Evolutionary conservation across 208 protist species (phyloP).

Genomic region (Crithidia bombi): DNA sequence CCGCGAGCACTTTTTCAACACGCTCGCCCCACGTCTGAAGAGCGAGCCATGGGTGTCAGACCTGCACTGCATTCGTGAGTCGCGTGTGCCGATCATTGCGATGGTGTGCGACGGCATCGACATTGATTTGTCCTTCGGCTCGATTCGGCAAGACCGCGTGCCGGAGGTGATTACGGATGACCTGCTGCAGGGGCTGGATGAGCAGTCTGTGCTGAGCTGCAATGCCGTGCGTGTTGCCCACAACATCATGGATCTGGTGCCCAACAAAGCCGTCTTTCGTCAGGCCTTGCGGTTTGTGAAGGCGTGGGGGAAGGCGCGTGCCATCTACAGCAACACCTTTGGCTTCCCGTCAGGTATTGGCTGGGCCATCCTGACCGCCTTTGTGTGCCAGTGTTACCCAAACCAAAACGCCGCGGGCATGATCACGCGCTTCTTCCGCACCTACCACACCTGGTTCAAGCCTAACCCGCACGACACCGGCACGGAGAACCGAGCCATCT

Average conservation of each 20-base stretch:
- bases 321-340: slow-evolving; percentile 97
- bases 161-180: slow-evolving; percentile 94
- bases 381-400: slow-evolving; percentile 98
- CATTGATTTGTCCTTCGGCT: slow-evolving; percentile 97
- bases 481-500: slow-evolving; percentile 87
- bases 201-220: slow-evolving; percentile 93
- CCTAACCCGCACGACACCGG: slow-evolving; percentile 85
- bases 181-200: slow-evolving; percentile 93
- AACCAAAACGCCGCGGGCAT: slow-evolving; percentile 93
- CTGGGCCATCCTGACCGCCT: slow-evolving; percentile 96
- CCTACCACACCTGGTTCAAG: slow-evolving; percentile 93
- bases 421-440: slow-evolving; percentile 95
- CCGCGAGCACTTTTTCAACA: slow-evolving; percentile 95
- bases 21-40: slow-evolving; percentile 81
- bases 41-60: slow-evolving; percentile 82
- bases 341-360: slow-evolving; percentile 98
- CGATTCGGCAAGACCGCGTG: slow-evolving; percentile 87
- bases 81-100: slow-evolving; percentile 97
- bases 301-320: slow-evolving; percentile 95
- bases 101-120: slow-evolving; percentile 96
- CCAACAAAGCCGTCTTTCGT: slow-evolving; percentile 94
- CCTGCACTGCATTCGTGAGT: slow-evolving; percentile 92
- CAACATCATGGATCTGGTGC: slow-evolving; percentile 96
- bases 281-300: slow-evolving; percentile 96
- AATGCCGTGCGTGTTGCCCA: slow-evolving; percentile 97